Evolutionary conservation across 768 basidiomycete species (phyloP).

Genomic region (Agrocybe pediades): DNA sequence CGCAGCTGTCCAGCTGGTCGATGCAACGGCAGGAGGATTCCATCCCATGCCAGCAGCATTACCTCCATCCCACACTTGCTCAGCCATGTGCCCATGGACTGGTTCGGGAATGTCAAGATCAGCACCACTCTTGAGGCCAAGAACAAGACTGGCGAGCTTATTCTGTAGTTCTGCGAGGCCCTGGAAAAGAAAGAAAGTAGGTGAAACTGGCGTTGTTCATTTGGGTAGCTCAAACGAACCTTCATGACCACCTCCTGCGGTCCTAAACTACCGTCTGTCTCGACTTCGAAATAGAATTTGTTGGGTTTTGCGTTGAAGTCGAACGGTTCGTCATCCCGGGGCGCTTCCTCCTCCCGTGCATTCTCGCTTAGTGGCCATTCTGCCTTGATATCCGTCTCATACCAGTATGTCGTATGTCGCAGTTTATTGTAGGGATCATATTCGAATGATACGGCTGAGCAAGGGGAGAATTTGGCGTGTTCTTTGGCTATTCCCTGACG

Average conservation of each 20-base stretch:
- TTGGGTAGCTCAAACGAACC: slow-evolving; percentile 37
- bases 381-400: slow-evolving; percentile 71
- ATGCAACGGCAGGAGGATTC: slow-evolving; percentile 20
- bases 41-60: slow-evolving; percentile 22
- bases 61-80: slow-evolving; percentile 16
- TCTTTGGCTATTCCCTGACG: slow-evolving; percentile 93
- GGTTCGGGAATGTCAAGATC: slow-evolving; percentile 56
- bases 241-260: slow-evolving; percentile 91
- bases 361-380: slow-evolving; percentile 96
- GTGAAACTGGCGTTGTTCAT: slow-evolving; percentile 4
- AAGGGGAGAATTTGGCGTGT: slow-evolving; percentile 99
- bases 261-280: slow-evolving; percentile 88
- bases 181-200: slow-evolving; percentile 33
- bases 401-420: slow-evolving; percentile 95
- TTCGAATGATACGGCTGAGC: slow-evolving; percentile 93
- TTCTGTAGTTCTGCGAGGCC: slow-evolving; percentile 78
- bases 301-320: slow-evolving; percentile 87
- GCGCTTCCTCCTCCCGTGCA: slow-evolving; percentile 79
- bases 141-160: slow-evolving; percentile 78
- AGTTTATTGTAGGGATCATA: slow-evolving; percentile 98
- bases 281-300: slow-evolving; percentile 93
- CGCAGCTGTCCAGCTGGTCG: slow-evolving; percentile 24
- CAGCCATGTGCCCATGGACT: slow-evolving; percentile 29
- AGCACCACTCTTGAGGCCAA: slow-evolving; percentile 67
- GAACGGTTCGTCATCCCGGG: slow-evolving; percentile 80